Conservation (phyloP, 495 filamentous ascomycete genomes). For the Neurospora tetraspora region DNA sequence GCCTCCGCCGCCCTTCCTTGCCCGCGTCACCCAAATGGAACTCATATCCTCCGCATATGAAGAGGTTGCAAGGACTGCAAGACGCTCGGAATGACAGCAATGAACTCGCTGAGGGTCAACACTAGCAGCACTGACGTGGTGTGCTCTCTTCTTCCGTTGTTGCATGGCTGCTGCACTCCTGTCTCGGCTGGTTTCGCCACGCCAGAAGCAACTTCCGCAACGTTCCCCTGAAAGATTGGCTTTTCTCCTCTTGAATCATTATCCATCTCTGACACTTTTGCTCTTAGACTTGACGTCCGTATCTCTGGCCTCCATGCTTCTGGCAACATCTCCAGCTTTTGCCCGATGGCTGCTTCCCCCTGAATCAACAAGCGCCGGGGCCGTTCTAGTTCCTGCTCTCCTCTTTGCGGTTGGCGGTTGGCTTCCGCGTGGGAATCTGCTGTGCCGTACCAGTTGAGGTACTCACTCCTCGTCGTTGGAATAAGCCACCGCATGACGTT, state of each 20-base stretch:
- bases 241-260: background rate
- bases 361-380: too few species aligned
- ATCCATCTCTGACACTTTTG: too few species aligned
- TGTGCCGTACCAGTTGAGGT: background rate
- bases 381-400: background rate
- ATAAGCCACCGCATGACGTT: background rate
- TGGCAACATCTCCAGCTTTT: background rate
- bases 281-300: background rate
- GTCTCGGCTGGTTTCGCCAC: too few species aligned
- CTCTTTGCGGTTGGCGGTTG: background rate
- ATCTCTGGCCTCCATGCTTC: background rate
- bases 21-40: background rate
- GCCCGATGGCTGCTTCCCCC: background rate
- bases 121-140: too few species aligned
- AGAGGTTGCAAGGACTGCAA: background rate
- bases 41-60: background rate
- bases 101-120: too few species aligned
- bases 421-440: background rate
- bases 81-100: background rate
- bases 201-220: too few species aligned
- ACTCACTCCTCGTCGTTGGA: background rate
- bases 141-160: too few species aligned
- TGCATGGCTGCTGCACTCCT: too few species aligned
- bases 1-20: accelerated
- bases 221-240: too few species aligned